phyloP scores from a whole-genome alignment of 441 rosid genomes.

The Syzygium syzygioides region DNA sequence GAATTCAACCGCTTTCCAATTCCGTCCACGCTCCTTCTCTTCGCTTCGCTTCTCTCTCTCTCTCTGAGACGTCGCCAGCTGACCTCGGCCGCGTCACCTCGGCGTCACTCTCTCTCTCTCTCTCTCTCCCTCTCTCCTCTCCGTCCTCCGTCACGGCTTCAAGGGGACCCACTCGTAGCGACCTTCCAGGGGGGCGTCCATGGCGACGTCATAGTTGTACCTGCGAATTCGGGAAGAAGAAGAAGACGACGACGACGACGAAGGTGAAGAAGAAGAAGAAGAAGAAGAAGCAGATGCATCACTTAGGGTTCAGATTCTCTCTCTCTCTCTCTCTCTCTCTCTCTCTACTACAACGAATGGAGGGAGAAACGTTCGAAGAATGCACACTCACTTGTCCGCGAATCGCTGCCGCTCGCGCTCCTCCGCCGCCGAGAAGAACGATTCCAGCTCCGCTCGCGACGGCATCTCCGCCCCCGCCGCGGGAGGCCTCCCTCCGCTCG shows the following conservation, averaged over 20 bases:
- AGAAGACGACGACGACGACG: neutral
- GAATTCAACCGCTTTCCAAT: neutral
- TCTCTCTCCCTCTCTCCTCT: neutral
- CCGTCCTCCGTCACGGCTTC: slow-evolving; percentile 25
- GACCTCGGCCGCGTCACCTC: slow-evolving; percentile 13
- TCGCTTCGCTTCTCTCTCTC: neutral
- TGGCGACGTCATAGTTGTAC: slow-evolving; percentile 33
- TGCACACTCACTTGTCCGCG: slow-evolving; percentile 31
- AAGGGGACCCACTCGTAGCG: slow-evolving; percentile 69
- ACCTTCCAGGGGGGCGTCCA: slow-evolving; percentile 71
- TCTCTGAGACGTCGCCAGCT: too few relatives aligned
- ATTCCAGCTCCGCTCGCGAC: slow-evolving; percentile 36
- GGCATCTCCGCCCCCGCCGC: slow-evolving; percentile 17
- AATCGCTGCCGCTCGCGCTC: neutral
- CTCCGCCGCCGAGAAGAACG: neutral
- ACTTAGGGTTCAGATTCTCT: slow-evolving; percentile 19
- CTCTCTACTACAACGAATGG: too few relatives aligned
- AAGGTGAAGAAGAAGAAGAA: neutral
- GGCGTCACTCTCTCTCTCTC: neutral
- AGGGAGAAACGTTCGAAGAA: neutral
- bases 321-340: neutral
- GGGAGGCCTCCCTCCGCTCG: neutral
- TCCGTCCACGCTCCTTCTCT: neutral
- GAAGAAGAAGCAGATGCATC: neutral
- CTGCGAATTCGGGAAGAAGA: slow-evolving; percentile 16